These are phyloP conservation scores for Fusarium robinianum DNA, from an alignment of 2,329 filamentous ascomycete genomes.

Conservation along the genomic window DNA sequence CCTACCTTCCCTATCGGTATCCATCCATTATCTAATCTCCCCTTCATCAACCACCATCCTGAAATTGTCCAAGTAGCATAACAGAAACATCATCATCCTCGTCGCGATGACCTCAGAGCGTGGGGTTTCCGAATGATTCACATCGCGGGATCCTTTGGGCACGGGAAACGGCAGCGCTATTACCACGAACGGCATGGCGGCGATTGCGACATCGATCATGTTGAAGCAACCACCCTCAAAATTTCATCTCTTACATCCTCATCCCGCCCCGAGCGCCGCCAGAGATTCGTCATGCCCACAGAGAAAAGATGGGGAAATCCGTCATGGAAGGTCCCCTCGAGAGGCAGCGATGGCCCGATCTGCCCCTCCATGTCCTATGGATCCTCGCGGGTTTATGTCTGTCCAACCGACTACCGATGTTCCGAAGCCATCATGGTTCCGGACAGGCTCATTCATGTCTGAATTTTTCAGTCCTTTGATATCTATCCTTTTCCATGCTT, in stretches of 20 bases:
- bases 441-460: conserved; percentile 1
- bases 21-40: no score
- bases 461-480: not conserved
- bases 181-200: conserved; percentile 29
- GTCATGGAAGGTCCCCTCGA: not conserved
- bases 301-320: conserved; percentile 20
- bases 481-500: no score
- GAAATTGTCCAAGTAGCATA: no score
- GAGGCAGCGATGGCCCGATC: conserved; percentile 18
- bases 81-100: no score
- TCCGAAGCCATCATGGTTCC: conserved; percentile 4
- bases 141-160: conserved; percentile 5
- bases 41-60: no score
- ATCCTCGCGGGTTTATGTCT: conserved; percentile 2
- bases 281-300: conserved; percentile 18
- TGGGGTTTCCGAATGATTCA: conserved; percentile 11
- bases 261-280: conserved; percentile 18
- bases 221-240: conserved; percentile 14
- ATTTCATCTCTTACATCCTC: conserved; percentile 17
- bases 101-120: no score
- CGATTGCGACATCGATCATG: conserved; percentile 37
- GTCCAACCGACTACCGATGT: conserved; percentile 25
- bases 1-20: no score
- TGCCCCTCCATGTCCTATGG: conserved; percentile 12
- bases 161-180: conserved; percentile 22